Percentiles rank a stretch among this genome's conserved stretches.
Evolutionary conservation across 2,329 filamentous ascomycete species (phyloP).

Genomic region (Sporothrix sp.): DNA sequence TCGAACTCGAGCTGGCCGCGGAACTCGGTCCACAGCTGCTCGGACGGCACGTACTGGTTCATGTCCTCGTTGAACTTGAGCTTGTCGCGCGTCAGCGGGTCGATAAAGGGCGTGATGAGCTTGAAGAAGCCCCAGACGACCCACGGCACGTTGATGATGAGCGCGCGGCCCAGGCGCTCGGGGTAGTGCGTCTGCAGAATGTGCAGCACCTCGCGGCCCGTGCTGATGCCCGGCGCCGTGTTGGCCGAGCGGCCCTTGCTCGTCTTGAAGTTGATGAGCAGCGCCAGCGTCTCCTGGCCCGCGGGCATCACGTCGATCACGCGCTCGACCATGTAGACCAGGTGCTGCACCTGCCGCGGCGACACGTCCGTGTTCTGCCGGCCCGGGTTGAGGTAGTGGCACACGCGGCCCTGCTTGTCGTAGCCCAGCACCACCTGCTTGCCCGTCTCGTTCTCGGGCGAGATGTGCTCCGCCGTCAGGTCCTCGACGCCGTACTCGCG

Average conservation of each 20-base stretch:
- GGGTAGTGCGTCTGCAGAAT: slow-evolving; percentile 96
- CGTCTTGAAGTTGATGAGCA: slow-evolving; percentile 87
- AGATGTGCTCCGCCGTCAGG: slow-evolving; percentile 78
- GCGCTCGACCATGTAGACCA: slow-evolving; percentile 93
- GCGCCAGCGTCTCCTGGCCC: slow-evolving; percentile 73
- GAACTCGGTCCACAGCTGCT: slow-evolving; percentile 72
- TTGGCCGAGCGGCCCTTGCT: slow-evolving; percentile 66
- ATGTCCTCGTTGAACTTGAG: slow-evolving; percentile 97
- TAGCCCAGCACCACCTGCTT: slow-evolving; percentile 88
- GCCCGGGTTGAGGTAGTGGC: slow-evolving; percentile 80
- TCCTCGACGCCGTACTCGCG: slow-evolving; percentile 78
- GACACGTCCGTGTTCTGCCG: slow-evolving; percentile 86
- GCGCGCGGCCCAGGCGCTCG: slow-evolving; percentile 75
- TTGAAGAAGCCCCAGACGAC: slow-evolving; percentile 93
- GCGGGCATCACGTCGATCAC: slow-evolving; percentile 79
- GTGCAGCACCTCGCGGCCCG: slow-evolving; percentile 73
- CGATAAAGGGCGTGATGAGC: slow-evolving; percentile 90
- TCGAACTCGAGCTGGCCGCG: slow-evolving; percentile 75
- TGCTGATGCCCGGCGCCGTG: slow-evolving; percentile 59
- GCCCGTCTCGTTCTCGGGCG: slow-evolving; percentile 88
- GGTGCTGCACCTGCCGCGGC: slow-evolving; percentile 80
- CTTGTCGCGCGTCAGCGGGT: slow-evolving; percentile 86
- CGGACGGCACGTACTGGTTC: slow-evolving; percentile 65
- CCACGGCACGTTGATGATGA: slow-evolving; percentile 91
- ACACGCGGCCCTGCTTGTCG: slow-evolving; percentile 77